phyloP scores from a whole-genome alignment of 495 filamentous ascomycete species.

The Cercophora samala region DNA sequence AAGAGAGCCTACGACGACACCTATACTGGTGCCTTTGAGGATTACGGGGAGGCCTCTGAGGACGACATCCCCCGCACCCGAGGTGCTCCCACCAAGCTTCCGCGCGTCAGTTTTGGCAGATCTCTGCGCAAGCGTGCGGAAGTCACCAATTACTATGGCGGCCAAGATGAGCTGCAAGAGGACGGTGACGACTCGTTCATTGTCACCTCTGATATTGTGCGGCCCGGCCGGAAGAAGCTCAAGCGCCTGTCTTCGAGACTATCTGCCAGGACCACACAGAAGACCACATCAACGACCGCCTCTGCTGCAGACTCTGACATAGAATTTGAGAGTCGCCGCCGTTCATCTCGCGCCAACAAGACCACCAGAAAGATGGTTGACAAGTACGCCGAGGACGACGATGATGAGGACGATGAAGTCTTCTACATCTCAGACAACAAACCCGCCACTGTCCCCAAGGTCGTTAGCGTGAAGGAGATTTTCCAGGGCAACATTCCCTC shows the following conservation, averaged over 20 bases:
- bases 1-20: slow-evolving; percentile 24
- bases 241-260: not conserved
- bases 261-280: slow-evolving; percentile 8
- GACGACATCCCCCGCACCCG: slow-evolving; percentile 14
- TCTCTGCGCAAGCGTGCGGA: slow-evolving; percentile 28
- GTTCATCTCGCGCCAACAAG: slow-evolving; percentile 50
- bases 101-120: slow-evolving; percentile 14
- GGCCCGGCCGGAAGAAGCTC: slow-evolving; percentile 13
- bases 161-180: slow-evolving; percentile 44
- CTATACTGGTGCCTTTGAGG: slow-evolving; percentile 24
- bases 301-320: slow-evolving; percentile 37
- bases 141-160: slow-evolving; percentile 34
- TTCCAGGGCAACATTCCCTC: slow-evolving; percentile 56
- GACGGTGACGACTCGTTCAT: slow-evolving; percentile 26
- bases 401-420: slow-evolving; percentile 51
- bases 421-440: slow-evolving; percentile 58
- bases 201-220: slow-evolving; percentile 38
- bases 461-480: slow-evolving; percentile 62
- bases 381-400: slow-evolving; percentile 47
- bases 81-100: slow-evolving; percentile 9
- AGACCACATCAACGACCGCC: not conserved
- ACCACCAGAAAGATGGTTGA: slow-evolving; percentile 61
- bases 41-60: slow-evolving; percentile 34
- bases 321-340: slow-evolving; percentile 46
- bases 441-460: slow-evolving; percentile 45